A percentile compares a stretch with the other conserved stretches of the same genome.
phyloP scores from a whole-genome alignment of 495 filamentous ascomycete genomes.

The Penicillium flavigenum region DNA sequence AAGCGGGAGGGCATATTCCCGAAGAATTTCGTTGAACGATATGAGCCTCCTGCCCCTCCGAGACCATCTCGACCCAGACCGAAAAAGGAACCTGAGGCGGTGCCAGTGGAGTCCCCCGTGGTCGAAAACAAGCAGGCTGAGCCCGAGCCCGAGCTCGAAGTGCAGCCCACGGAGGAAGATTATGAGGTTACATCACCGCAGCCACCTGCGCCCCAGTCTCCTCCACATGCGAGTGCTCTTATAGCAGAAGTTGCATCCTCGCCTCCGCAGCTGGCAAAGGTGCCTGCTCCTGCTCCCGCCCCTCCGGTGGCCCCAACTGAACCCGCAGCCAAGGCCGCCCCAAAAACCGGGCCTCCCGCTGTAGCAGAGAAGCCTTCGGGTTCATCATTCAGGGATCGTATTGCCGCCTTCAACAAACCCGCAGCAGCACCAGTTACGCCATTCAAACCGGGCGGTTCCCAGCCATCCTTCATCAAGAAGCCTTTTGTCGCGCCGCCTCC shows the following conservation, averaged over 20 bases:
- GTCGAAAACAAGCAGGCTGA: slow-evolving; percentile 31
- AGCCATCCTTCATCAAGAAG: slow-evolving; percentile 85
- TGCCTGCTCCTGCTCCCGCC: slow-evolving; percentile 23
- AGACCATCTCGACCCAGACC: slow-evolving; percentile 72
- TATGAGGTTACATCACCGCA: slow-evolving; percentile 43
- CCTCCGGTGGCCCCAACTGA: slow-evolving; percentile 36
- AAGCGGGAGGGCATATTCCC: slow-evolving; percentile 92
- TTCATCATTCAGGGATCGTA: slow-evolving; percentile 87
- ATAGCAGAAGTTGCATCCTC: slow-evolving; percentile 27
- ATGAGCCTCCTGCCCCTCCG: slow-evolving; percentile 86
- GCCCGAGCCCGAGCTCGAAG: slow-evolving; percentile 42
- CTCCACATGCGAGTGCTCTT: slow-evolving; percentile 20
- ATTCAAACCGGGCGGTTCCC: slow-evolving; percentile 70
- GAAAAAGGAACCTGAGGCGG: slow-evolving; percentile 66
- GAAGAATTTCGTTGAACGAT: slow-evolving; percentile 94
- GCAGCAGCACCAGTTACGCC: slow-evolving; percentile 82
- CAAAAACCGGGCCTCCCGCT: slow-evolving; percentile 56
- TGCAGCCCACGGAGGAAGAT: slow-evolving; percentile 23
- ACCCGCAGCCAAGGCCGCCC: slow-evolving; percentile 41
- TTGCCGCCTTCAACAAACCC: slow-evolving; percentile 93
- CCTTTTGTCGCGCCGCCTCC: slow-evolving; percentile 97
- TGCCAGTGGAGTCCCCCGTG: slow-evolving; percentile 35
- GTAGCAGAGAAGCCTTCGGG: slow-evolving; percentile 73
- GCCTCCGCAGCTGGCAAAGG: slow-evolving; percentile 30
- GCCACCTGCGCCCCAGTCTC: slow-evolving; percentile 39